Evolutionary conservation across 768 basidiomycete species (phyloP).

Genomic region (Boletus vinaceobasis): DNA sequence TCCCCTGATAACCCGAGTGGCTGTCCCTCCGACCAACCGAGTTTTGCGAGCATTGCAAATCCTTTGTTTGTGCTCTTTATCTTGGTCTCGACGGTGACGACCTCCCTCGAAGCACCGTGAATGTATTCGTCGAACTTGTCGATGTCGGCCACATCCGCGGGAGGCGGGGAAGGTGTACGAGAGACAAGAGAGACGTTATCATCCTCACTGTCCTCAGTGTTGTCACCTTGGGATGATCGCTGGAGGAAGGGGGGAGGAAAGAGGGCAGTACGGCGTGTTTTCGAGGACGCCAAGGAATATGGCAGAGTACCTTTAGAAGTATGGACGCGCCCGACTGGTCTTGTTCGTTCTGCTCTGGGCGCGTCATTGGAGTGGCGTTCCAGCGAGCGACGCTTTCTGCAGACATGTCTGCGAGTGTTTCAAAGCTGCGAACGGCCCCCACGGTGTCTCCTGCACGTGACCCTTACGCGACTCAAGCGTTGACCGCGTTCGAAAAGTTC

Average conservation of each 20-base stretch:
- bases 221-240: constrained; percentile 43
- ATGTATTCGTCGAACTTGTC: constrained; percentile 69
- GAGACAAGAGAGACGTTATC: constrained; percentile 74
- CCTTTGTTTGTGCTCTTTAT: constrained; percentile 79
- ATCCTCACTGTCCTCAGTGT: constrained; percentile 50
- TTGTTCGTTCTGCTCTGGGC: constrained; percentile 29
- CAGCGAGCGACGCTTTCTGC: constrained; percentile 62
- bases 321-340: constrained; percentile 27
- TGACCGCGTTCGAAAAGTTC: not conserved
- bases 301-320: constrained; percentile 66
- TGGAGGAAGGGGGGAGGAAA: constrained; percentile 47
- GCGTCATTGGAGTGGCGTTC: constrained; percentile 62
- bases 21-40: constrained; percentile 81
- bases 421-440: not conserved
- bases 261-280: constrained; percentile 55
- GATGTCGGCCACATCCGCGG: constrained; percentile 48
- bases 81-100: constrained; percentile 78
- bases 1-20: constrained; percentile 73
- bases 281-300: constrained; percentile 42
- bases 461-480: not conserved
- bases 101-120: constrained; percentile 50
- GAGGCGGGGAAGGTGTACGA: constrained; percentile 68
- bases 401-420: constrained; percentile 46
- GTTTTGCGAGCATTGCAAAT: constrained; percentile 73
- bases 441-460: constrained; percentile 13